Percentiles rank a stretch among this genome's conserved stretches.
phyloP scores from a whole-genome alignment of 2,329 filamentous ascomycete species.

The Ascochyta rabiei region DNA sequence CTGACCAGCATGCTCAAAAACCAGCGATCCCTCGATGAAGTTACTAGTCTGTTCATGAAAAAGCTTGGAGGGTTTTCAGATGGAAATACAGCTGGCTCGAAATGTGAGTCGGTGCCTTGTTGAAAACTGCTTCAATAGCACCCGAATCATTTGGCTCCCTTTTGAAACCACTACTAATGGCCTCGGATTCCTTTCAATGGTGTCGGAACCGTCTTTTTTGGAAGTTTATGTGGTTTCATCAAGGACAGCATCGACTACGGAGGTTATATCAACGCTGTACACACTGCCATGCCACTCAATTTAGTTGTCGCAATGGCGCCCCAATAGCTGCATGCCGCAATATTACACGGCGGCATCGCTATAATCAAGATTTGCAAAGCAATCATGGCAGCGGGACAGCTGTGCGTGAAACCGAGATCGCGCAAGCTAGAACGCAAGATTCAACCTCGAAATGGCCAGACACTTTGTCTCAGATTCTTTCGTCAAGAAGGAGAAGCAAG shows the following conservation, averaged over 20 bases:
- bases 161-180: conserved; percentile 13
- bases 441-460: conserved; percentile 31
- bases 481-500: conserved; percentile 34
- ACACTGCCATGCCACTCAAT: conserved; percentile 41
- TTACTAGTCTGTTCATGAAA: conserved; percentile 12
- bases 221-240: conserved; percentile 29
- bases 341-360: conserved; percentile 14
- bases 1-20: conserved; percentile 23
- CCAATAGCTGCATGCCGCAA: conserved; percentile 10
- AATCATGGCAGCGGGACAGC: conserved; percentile 24
- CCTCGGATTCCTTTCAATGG: conserved; percentile 21
- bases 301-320: conserved; percentile 16
- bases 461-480: conserved; percentile 38
- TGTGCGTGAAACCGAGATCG: conserved; percentile 19
- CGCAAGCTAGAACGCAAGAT: conserved; percentile 17
- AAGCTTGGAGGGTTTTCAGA: conserved; percentile 25
- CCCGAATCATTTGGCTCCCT: neutral
- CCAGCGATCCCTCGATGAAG: conserved; percentile 18
- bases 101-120: conserved; percentile 32
- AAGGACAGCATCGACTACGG: conserved; percentile 27
- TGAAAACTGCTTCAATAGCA: neutral
- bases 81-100: conserved; percentile 20
- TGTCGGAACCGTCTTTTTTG: conserved; percentile 28
- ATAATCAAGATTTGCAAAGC: conserved; percentile 34
- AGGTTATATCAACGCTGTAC: conserved; percentile 36